phyloP scores from a whole-genome alignment of 2,329 filamentous ascomycete species.

The Colletotrichum sp. region DNA sequence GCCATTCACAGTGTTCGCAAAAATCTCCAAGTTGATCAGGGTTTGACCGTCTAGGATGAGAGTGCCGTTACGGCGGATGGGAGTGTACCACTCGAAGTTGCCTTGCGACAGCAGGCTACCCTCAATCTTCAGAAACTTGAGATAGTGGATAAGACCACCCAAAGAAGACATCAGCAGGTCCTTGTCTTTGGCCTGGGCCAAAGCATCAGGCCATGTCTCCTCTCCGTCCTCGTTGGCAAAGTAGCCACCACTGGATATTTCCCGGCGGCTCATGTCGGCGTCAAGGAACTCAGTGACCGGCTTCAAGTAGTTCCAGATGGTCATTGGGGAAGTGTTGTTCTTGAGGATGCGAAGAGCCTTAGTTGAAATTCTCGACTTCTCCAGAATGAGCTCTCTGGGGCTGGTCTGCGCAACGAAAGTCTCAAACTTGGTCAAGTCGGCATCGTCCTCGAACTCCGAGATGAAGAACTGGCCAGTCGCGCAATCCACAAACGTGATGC shows the following conservation, averaged over 20 bases:
- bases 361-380: conserved; percentile 86
- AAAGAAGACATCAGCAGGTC: conserved; percentile 89
- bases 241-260: conserved; percentile 81
- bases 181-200: conserved; percentile 76
- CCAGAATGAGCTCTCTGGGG: conserved; percentile 86
- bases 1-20: conserved; percentile 90
- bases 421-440: conserved; percentile 95
- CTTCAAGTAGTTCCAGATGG: conserved; percentile 94
- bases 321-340: conserved; percentile 91
- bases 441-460: conserved; percentile 90
- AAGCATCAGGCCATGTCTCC: conserved; percentile 75
- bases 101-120: conserved; percentile 84
- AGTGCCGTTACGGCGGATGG: conserved; percentile 88
- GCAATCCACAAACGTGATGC: conserved; percentile 92
- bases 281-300: conserved; percentile 89
- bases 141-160: conserved; percentile 86
- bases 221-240: conserved; percentile 65
- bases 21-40: conserved; percentile 96
- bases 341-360: conserved; percentile 93
- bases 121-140: conserved; percentile 87
- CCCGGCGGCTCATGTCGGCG: conserved; percentile 79
- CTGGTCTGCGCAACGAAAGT: conserved; percentile 93
- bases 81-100: conserved; percentile 91
- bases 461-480: conserved; percentile 95
- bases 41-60: conserved; percentile 95